A percentile compares a stretch with the other conserved stretches of the same genome.
Conservation (phyloP, 805 yeast genomes). For the Ogataea degrootiae region DNA sequence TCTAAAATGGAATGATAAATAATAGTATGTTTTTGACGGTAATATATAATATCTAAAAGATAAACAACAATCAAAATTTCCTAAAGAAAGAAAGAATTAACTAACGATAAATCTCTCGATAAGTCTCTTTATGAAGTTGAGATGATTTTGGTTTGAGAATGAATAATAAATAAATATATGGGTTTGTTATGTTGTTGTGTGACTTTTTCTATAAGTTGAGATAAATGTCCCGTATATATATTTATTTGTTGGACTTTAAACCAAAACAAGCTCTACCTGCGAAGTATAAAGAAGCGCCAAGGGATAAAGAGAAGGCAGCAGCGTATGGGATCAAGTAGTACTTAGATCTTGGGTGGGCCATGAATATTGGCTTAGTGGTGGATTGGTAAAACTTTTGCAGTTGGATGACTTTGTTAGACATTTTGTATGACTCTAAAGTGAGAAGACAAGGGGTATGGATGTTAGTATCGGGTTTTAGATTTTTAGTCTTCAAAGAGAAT, state of each 20-base stretch:
- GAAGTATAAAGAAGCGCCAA: slow-evolving; percentile 63
- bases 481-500: not conserved
- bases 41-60: too few species aligned
- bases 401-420: slow-evolving; percentile 43
- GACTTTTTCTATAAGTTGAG: not conserved
- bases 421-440: slow-evolving; percentile 1
- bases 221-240: not conserved
- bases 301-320: slow-evolving; percentile 65
- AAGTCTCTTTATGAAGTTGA: not conserved
- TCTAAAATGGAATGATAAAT: too few species aligned
- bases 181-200: not conserved
- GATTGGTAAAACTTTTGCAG: slow-evolving; percentile 56
- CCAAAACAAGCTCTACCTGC: slow-evolving; percentile 68
- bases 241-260: slow-evolving; percentile 45
- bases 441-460: not conserved
- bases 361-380: slow-evolving; percentile 54
- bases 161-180: too few species aligned
- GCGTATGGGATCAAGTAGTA: slow-evolving; percentile 72
- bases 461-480: slow-evolving; percentile 1
- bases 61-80: too few species aligned
- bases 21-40: too few species aligned
- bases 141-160: too few species aligned
- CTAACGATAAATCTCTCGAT: too few species aligned
- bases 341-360: slow-evolving; percentile 61
- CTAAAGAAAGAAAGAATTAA: too few species aligned